Conservation (phyloP, 352 stramenopile species). For the Phytophthora citricola region DNA sequence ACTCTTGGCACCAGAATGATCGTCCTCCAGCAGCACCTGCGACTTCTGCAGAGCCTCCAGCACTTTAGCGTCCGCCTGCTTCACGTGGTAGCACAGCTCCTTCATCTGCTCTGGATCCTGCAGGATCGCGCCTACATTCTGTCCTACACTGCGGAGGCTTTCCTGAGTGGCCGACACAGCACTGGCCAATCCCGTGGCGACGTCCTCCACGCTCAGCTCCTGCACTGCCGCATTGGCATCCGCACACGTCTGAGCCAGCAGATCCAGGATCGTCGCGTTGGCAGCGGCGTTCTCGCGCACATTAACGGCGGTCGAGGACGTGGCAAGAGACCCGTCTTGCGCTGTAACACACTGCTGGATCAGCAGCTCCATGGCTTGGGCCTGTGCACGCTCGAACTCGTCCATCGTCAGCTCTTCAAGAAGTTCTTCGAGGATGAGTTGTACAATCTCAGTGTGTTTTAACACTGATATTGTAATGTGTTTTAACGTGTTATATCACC, state of each 20-base stretch:
- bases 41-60: constrained; percentile 50
- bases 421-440: no score
- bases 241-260: constrained; percentile 70
- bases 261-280: constrained; percentile 65
- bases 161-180: constrained; percentile 67
- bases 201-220: constrained; percentile 60
- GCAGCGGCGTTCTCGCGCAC: constrained; percentile 24
- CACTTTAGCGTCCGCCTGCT: constrained; percentile 52
- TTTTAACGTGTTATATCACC: no score
- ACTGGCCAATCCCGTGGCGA: constrained; percentile 55
- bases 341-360: constrained; percentile 56
- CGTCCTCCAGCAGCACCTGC: constrained; percentile 28
- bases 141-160: constrained; percentile 65
- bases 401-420: constrained; percentile 17
- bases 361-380: constrained; percentile 62
- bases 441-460: no score
- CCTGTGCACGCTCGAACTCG: constrained; percentile 59
- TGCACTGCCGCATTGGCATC: constrained; percentile 62
- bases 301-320: background rate
- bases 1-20: constrained; percentile 4
- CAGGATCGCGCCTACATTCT: constrained; percentile 64
- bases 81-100: constrained; percentile 61
- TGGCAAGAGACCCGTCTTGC: background rate
- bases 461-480: no score
- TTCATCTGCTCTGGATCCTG: constrained; percentile 70